Evolutionary conservation across 768 basidiomycete genomes (phyloP), one percentile per base, ranked within the genome.

Genomic region (Mycena vitilis): DNA sequence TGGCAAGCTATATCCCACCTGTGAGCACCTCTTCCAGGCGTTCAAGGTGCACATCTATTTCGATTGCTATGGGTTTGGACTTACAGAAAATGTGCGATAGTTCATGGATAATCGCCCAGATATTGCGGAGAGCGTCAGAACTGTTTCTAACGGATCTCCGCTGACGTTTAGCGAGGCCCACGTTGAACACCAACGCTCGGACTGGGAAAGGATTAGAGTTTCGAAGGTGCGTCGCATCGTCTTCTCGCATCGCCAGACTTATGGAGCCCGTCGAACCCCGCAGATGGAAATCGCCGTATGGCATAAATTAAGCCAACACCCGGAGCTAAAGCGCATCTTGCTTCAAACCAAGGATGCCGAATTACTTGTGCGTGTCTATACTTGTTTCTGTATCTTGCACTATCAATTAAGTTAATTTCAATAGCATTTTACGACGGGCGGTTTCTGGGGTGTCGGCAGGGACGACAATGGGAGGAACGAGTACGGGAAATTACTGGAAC

Each of bases 21-120:
- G 83, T 60, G 87, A 87, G 65, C 87, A 88, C 76, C 74, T 88
- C 8, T 87, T 84, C 63, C 86, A 87, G 64, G 79, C 85, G 20
- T 73, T 85, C 74, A 87, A 86, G 74, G 84, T 83, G 44, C 6
- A 69, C 8, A 23, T 23, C 7, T 30, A 52, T 34, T 52, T 40
- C 40, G 2, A 9, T 8, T 40, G 40, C 10, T 40, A 11, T 40
- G 10, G 40, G 10, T 40, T 10, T 40, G 2, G 4, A 40, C 10
- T 40, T 9, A 10, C 40, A 11, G 4, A 40, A 4, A 40, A 30
- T 5, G 30, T 40, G 15, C 15, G 10, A 40, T 11, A 23, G 22
- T 45, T 45, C 44, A 45, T 58, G 25, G 25, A 56, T 36, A 40
- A 30, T 44, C 66, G 66, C 0, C 59, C 66, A 4, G 54, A 67